These are phyloP conservation scores for Solanum aculeatissimum DNA, from an alignment of 305 asterid genomes.

Conservation along the genomic window DNA sequence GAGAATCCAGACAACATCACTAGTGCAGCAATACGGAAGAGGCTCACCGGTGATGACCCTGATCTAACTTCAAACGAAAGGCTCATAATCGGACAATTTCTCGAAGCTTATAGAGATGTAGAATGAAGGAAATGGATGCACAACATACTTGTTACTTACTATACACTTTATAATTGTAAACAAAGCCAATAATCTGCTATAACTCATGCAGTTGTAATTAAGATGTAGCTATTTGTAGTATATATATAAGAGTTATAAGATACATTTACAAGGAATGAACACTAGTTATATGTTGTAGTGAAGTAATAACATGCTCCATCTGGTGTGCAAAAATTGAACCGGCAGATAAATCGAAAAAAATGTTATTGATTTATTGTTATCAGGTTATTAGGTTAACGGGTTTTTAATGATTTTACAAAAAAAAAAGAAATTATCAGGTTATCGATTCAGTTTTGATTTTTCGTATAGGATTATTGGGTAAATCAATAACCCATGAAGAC, in stretches of 20 bases:
- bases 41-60: conserved; percentile 58
- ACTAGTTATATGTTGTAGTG: neutral
- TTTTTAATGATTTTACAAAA: too few species aligned
- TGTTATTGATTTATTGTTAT: too few species aligned
- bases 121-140: conserved; percentile 14
- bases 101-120: conserved; percentile 44
- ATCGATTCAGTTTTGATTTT: too few species aligned
- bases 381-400: too few species aligned
- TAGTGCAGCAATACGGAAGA: conserved; percentile 32
- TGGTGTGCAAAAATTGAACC: too few species aligned
- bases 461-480: too few species aligned
- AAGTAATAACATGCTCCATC: neutral
- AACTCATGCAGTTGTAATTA: neutral
- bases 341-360: too few species aligned
- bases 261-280: neutral
- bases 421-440: too few species aligned
- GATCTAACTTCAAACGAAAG: conserved; percentile 50
- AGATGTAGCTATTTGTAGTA: neutral
- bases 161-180: neutral
- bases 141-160: neutral
- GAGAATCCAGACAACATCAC: conserved; percentile 26
- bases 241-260: neutral
- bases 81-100: conserved; percentile 41
- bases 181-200: neutral
- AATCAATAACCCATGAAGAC: too few species aligned